Percentiles rank a stretch among this genome's conserved stretches.
These are phyloP conservation scores for Lomentospora prolificans DNA, from an alignment of 2,329 filamentous ascomycete genomes.

Conservation along the genomic window DNA sequence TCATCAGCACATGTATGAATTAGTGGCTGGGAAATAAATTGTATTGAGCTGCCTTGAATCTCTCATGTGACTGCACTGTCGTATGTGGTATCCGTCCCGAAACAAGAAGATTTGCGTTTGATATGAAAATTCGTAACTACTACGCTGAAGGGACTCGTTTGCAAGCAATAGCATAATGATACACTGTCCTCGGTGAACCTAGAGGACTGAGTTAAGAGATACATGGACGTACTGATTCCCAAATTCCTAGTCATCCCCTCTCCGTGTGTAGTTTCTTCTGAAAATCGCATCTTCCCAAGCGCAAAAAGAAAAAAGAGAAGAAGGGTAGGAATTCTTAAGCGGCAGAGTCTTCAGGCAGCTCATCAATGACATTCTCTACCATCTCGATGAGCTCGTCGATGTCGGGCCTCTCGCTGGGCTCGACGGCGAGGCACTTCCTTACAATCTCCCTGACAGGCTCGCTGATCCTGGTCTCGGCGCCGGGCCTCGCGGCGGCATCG, in stretches of 20 bases:
- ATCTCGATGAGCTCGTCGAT: slow-evolving; percentile 73
- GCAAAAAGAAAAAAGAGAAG: slow-evolving; percentile 8
- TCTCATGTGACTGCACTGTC: too few species aligned
- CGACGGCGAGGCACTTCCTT: slow-evolving; percentile 73
- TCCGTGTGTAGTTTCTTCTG: not conserved
- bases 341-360: slow-evolving; percentile 50
- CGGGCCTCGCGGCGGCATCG: slow-evolving; percentile 15
- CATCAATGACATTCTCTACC: slow-evolving; percentile 62
- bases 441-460: slow-evolving; percentile 82
- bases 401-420: slow-evolving; percentile 79
- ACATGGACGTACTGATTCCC: not conserved
- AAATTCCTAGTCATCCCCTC: not conserved
- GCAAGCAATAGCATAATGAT: not conserved
- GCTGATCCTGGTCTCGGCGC: slow-evolving; percentile 47
- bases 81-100: too few species aligned
- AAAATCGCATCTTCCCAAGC: too few species aligned
- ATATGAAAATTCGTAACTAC: too few species aligned
- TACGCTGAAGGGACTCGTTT: not conserved
- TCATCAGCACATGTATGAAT: too few species aligned
- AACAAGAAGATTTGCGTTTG: too few species aligned
- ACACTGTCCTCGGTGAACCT: not conserved
- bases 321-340: not conserved
- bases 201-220: not conserved
- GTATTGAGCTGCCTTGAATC: too few species aligned
- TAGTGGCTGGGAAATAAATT: too few species aligned